A percentile compares a stretch with the other conserved stretches of the same genome.
phyloP scores from a whole-genome alignment of 2,329 filamentous ascomycete species.

The Penicillium thymicola region DNA sequence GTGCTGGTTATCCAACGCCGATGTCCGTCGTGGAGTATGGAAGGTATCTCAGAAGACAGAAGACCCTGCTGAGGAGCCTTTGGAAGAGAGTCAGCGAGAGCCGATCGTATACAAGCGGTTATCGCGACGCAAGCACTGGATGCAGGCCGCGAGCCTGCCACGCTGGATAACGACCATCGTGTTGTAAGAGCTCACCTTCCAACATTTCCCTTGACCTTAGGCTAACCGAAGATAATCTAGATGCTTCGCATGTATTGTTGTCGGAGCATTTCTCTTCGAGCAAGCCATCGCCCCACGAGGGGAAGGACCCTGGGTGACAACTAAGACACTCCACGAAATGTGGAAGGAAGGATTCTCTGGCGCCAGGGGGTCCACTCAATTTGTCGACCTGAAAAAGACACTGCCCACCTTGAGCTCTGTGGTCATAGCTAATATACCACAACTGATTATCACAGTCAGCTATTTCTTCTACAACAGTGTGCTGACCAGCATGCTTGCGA shows the following conservation, averaged over 20 bases:
- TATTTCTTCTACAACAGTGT: constrained; percentile 37
- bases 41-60: background rate
- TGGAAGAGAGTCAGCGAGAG: background rate
- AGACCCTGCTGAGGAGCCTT: background rate
- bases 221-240: background rate
- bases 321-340: background rate
- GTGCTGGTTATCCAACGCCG: constrained; percentile 6
- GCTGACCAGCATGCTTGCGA: constrained; percentile 47
- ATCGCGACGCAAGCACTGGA: background rate
- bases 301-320: background rate
- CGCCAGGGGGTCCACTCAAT: background rate
- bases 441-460: constrained; percentile 33
- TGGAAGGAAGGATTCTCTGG: background rate
- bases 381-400: background rate
- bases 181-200: background rate
- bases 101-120: background rate
- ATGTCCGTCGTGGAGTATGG: background rate
- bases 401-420: background rate
- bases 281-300: background rate
- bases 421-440: constrained; percentile 8
- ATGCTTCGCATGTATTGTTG: background rate
- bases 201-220: background rate
- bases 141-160: background rate
- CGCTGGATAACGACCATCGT: background rate
- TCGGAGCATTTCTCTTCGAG: background rate